A percentile compares a stretch with the other conserved stretches of the same genome.
Evolutionary conservation across 352 stramenopile species (phyloP).

Genomic region (Phytopythium helicoides): DNA sequence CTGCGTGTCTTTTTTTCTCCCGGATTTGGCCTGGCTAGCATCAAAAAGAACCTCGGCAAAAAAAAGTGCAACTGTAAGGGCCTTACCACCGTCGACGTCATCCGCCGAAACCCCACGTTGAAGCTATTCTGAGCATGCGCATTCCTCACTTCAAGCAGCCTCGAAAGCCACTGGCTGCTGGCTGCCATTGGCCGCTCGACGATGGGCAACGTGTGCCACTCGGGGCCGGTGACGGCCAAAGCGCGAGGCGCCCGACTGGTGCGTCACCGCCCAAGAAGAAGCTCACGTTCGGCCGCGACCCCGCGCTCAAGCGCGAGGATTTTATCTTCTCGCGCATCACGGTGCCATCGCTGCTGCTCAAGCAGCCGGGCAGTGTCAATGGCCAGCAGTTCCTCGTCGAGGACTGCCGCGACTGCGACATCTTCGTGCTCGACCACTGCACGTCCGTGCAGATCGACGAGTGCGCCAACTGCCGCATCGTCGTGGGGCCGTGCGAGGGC

Average conservation of each 20-base stretch:
- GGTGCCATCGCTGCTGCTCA: conserved; percentile 38
- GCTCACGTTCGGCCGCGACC: conserved; percentile 56
- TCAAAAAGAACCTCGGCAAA: too few species aligned
- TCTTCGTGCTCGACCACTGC: conserved; percentile 77
- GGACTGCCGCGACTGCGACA: conserved; percentile 65
- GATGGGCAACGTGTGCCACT: conserved; percentile 68
- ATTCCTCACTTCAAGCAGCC: too few species aligned
- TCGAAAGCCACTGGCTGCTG: too few species aligned
- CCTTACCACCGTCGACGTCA: too few species aligned
- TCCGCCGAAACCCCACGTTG: too few species aligned
- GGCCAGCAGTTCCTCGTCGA: conserved; percentile 83
- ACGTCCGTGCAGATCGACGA: conserved; percentile 76
- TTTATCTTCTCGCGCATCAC: conserved; percentile 58
- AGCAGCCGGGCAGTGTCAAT: conserved; percentile 58
- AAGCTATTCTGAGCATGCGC: too few species aligned
- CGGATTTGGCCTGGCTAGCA: too few species aligned
- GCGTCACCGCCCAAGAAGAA: conserved; percentile 5
- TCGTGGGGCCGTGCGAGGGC: conserved; percentile 63
- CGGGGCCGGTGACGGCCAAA: conserved; percentile 18
- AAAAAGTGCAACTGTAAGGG: too few species aligned
- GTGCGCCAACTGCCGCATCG: conserved; percentile 65
- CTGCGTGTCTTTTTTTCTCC: too few species aligned
- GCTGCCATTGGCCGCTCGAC: too few species aligned
- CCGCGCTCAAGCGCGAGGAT: conserved; percentile 65
- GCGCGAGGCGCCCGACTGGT: conserved; percentile 5